These are phyloP conservation scores for Alliaria petiolata DNA, from an alignment of 345 rosid genomes.

Conservation along the genomic window DNA sequence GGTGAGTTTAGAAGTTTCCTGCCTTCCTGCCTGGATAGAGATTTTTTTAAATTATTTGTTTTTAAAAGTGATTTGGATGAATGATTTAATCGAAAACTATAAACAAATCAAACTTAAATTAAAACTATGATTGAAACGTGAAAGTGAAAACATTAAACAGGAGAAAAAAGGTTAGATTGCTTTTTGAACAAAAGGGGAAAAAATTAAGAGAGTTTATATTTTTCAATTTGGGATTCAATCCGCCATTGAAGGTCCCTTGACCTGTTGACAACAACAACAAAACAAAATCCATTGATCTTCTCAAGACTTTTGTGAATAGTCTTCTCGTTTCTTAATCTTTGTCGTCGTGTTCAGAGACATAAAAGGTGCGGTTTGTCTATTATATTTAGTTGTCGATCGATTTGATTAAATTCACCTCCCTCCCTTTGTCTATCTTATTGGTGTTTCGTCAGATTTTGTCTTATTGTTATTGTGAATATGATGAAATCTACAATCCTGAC, in stretches of 20 bases:
- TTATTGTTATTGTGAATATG: too few species aligned
- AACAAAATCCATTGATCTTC: neutral
- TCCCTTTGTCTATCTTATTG: too few species aligned
- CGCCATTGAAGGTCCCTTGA: conserved; percentile 3
- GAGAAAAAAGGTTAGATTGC: neutral
- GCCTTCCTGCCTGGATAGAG: neutral
- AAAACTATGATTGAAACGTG: conserved; percentile 4
- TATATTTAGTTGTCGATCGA: neutral
- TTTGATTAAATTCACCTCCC: neutral
- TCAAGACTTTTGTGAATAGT: neutral
- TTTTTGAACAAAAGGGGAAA: neutral
- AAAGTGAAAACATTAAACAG: neutral
- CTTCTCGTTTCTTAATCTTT: neutral
- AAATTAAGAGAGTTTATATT: neutral
- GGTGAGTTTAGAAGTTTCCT: neutral
- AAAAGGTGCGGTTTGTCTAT: neutral
- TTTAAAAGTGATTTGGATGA: neutral
- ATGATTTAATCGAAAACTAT: neutral
- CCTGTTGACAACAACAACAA: neutral
- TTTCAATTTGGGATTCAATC: neutral
- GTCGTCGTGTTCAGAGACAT: neutral
- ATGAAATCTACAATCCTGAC: neutral
- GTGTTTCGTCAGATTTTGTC: neutral
- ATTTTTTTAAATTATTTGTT: neutral
- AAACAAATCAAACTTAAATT: neutral